A percentile compares a stretch with the other conserved stretches of the same genome.
Evolutionary conservation across 106 monocot genomes (phyloP).

Genomic region (Xerophyta viscosa): DNA sequence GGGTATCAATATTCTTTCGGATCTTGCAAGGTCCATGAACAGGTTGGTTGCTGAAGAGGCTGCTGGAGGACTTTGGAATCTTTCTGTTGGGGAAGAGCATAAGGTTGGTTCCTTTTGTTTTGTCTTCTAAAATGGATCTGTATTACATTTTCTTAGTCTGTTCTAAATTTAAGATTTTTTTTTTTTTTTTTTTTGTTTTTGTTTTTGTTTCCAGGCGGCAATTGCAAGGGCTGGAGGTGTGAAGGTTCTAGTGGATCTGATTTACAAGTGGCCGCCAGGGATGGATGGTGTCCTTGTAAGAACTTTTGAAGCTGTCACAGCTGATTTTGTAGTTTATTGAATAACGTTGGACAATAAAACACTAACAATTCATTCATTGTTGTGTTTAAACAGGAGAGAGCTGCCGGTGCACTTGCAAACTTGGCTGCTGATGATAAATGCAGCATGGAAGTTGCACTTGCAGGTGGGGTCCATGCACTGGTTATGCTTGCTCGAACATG

Average conservation of each 20-base stretch:
- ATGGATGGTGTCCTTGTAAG: slow-evolving; percentile 94
- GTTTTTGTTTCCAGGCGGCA: slow-evolving; percentile 42
- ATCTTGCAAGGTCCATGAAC: slow-evolving; percentile 84
- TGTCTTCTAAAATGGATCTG: no score
- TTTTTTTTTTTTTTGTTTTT: neutral
- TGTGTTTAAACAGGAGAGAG: slow-evolving; percentile 70
- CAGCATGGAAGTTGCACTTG: slow-evolving; percentile 81
- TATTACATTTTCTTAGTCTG: no score
- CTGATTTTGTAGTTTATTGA: no score
- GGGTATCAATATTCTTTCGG: slow-evolving; percentile 75
- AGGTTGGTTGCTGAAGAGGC: slow-evolving; percentile 96
- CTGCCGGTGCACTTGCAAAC: slow-evolving; percentile 98
- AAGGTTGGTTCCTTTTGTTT: slow-evolving; percentile 41
- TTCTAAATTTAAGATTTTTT: no score
- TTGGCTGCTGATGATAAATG: slow-evolving; percentile 98
- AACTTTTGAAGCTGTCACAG: neutral
- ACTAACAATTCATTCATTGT: neutral
- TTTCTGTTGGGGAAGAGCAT: slow-evolving; percentile 98
- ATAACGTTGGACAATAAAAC: no score
- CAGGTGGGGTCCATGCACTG: slow-evolving; percentile 90
- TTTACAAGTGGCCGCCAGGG: slow-evolving; percentile 82
- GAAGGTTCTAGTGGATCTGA: slow-evolving; percentile 94
- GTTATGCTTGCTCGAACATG: slow-evolving; percentile 89
- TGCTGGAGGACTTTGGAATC: slow-evolving; percentile 99
- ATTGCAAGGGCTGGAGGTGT: slow-evolving; percentile 90